Evolutionary conservation across 1,284 basidiomycete species (phyloP).

Genomic region (Wolfiporia cocos): DNA sequence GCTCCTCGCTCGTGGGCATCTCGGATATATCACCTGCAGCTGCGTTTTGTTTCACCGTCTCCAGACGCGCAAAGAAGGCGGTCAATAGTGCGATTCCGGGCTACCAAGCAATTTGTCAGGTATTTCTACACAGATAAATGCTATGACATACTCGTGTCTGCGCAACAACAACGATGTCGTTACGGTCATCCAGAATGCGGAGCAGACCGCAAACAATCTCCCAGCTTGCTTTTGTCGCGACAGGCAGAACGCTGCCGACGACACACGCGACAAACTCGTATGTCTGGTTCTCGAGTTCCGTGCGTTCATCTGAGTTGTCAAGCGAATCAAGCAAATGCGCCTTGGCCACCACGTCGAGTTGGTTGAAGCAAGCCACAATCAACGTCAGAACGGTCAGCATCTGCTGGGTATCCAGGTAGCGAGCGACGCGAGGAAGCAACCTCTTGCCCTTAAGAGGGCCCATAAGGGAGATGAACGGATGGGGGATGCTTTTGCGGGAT

Average conservation of each 20-base stretch:
- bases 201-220: constrained; percentile 85
- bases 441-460: constrained; percentile 91
- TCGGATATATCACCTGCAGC: constrained; percentile 46
- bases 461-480: constrained; percentile 94
- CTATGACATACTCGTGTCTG: constrained; percentile 56
- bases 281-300: constrained; percentile 83
- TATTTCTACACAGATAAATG: neutral
- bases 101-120: constrained; percentile 32
- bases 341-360: constrained; percentile 84
- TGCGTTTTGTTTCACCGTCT: constrained; percentile 76
- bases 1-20: constrained; percentile 63
- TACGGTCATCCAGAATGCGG: constrained; percentile 79
- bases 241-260: constrained; percentile 80
- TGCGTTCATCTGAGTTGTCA: constrained; percentile 56
- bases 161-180: constrained; percentile 68
- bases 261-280: constrained; percentile 86
- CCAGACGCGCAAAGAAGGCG: constrained; percentile 87
- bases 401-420: constrained; percentile 79
- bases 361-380: constrained; percentile 89
- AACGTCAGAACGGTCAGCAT: constrained; percentile 88
- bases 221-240: constrained; percentile 74
- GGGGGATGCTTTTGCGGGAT: constrained; percentile 88
- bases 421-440: constrained; percentile 83
- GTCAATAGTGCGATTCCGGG: constrained; percentile 93
- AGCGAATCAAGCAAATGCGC: constrained; percentile 67